These are phyloP conservation scores for Thalassiosira mediterranea DNA, from an alignment of 352 stramenopile species.

Conservation along the genomic window DNA sequence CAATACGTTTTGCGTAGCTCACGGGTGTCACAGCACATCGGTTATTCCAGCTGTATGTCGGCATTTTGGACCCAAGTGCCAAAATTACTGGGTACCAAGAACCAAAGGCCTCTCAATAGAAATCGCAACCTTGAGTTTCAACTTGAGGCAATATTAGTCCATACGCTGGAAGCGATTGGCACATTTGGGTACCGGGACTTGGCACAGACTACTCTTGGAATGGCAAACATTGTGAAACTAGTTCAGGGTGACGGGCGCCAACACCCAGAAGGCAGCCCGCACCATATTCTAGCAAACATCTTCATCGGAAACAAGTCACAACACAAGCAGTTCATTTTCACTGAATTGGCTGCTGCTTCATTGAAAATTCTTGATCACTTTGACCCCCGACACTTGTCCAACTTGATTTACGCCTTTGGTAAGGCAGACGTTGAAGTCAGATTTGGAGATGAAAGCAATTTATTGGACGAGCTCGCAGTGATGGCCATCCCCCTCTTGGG, in stretches of 20 bases:
- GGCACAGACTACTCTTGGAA: background rate
- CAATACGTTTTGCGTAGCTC: too few species aligned
- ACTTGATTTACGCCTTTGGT: slow-evolving; percentile 4
- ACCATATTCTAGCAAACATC: background rate
- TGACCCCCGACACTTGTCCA: slow-evolving; percentile 2
- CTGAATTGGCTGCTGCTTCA: background rate
- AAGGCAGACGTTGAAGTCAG: background rate
- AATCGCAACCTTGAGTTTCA: background rate
- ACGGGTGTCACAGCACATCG: too few species aligned
- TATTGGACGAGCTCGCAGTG: background rate
- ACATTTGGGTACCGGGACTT: slow-evolving; percentile 3
- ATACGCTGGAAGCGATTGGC: slow-evolving; percentile 6
- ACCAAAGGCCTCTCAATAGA: too few species aligned
- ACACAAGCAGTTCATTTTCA: background rate
- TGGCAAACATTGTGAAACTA: slow-evolving; percentile 19
- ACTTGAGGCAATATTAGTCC: slow-evolving; percentile 5
- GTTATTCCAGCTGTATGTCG: too few species aligned
- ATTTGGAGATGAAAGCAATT: background rate
- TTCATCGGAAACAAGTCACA: background rate
- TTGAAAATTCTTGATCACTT: background rate
- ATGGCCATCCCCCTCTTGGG: slow-evolving; percentile 18
- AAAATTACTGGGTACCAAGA: too few species aligned
- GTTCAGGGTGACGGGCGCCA: background rate
- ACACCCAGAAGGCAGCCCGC: background rate
- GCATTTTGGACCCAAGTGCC: too few species aligned